phyloP scores from a whole-genome alignment of 768 basidiomycete species.

The Kwoniella mangroviensis region DNA sequence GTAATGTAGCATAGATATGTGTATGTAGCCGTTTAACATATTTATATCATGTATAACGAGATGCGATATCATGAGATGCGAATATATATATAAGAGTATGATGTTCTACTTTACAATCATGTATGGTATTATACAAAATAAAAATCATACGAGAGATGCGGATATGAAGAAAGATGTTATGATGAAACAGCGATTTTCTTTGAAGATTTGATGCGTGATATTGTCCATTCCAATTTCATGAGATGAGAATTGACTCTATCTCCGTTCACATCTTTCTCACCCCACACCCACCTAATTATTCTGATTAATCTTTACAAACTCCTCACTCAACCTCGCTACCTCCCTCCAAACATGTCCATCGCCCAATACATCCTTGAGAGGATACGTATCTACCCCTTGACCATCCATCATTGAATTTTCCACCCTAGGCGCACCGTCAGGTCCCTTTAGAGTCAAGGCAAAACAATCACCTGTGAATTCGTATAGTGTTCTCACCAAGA shows the following conservation, averaged over 20 bases:
- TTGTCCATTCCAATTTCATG: neutral
- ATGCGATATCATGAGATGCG: neutral
- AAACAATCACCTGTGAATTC: slow-evolving; percentile 53
- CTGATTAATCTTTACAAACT: slow-evolving; percentile 48
- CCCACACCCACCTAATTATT: neutral
- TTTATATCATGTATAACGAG: neutral
- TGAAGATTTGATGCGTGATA: neutral
- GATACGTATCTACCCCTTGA: slow-evolving; percentile 45
- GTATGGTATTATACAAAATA: neutral
- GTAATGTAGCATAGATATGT: neutral
- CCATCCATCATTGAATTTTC: slow-evolving; percentile 47
- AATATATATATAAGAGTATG: neutral
- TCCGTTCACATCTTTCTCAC: neutral
- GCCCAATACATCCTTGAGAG: slow-evolving; percentile 39
- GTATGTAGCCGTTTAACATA: neutral
- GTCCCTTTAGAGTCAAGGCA: slow-evolving; percentile 48
- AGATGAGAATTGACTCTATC: too few species aligned
- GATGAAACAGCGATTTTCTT: too few species aligned
- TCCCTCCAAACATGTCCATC: slow-evolving; percentile 37
- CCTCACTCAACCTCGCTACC: slow-evolving; percentile 35
- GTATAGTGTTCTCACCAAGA: slow-evolving; percentile 46
- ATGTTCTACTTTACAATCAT: neutral
- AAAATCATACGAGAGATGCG: neutral
- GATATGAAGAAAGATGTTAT: neutral
- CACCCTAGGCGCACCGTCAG: slow-evolving; percentile 40